A percentile compares a stretch with the other conserved stretches of the same genome.
Evolutionary conservation across 768 basidiomycete genomes (phyloP).

Genomic region (Filobasidium wieringae): DNA sequence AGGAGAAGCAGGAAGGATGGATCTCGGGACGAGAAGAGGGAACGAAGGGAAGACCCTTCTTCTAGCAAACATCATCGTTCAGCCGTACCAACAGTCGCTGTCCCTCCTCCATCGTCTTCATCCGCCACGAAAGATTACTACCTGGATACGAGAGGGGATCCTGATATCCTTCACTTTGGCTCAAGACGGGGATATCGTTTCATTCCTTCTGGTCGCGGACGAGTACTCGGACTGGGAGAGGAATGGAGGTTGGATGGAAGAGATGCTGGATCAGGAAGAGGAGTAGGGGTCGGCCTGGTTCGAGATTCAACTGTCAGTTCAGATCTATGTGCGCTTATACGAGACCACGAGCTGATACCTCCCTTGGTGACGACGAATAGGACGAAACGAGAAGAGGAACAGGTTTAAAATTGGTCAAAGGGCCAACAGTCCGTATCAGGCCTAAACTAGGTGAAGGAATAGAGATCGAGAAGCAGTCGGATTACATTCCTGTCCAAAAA

Average conservation of each 20-base stretch:
- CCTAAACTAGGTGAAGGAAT: not conserved
- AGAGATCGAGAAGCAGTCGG: not conserved
- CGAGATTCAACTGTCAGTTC: not conserved
- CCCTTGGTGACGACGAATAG: not conserved
- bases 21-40: no score
- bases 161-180: slow-evolving; percentile 6
- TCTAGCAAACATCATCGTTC: no score
- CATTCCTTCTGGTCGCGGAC: slow-evolving; percentile 2
- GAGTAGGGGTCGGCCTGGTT: not conserved
- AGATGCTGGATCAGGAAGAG: not conserved
- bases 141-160: slow-evolving; percentile 7
- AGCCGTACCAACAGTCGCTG: no score
- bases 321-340: not conserved
- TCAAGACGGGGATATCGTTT: not conserved
- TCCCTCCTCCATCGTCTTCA: no score
- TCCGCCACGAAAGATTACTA: slow-evolving; percentile 8
- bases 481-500: not conserved
- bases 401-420: not conserved
- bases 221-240: slow-evolving; percentile 4
- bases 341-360: not conserved
- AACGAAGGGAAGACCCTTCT: no score
- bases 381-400: not conserved
- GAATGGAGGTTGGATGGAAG: not conserved
- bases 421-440: not conserved
- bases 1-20: not conserved